Conservation (phyloP, 2,329 filamentous ascomycete species). For the Alternaria tenuissima region DNA sequence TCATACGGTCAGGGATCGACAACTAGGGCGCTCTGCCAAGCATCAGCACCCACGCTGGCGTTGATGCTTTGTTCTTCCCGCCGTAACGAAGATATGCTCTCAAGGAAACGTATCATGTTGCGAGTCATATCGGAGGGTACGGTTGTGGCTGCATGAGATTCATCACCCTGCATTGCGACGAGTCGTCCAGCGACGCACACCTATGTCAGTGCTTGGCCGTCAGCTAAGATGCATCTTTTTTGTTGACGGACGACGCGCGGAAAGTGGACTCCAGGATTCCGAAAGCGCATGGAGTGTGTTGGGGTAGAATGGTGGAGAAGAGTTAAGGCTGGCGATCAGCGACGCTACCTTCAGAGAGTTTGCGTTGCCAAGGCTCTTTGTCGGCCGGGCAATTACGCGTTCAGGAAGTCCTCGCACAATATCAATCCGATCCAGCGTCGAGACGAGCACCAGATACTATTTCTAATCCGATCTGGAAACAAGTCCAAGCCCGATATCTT, state of each 20-base stretch:
- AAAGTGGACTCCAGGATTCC: slow-evolving; percentile 3
- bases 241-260: slow-evolving; percentile 9
- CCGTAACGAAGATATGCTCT: not conserved
- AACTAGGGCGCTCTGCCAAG: slow-evolving; percentile 21
- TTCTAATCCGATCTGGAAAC: slow-evolving; percentile 13
- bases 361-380: slow-evolving; percentile 16
- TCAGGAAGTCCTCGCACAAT: slow-evolving; percentile 6
- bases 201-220: not conserved
- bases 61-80: slow-evolving; percentile 16
- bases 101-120: slow-evolving; percentile 3
- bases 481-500: slow-evolving; percentile 15
- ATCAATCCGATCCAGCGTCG: slow-evolving; percentile 10
- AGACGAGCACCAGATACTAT: slow-evolving; percentile 16
- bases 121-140: not conserved
- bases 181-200: not conserved
- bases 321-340: slow-evolving; percentile 17
- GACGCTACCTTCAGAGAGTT: slow-evolving; percentile 13
- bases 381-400: slow-evolving; percentile 12
- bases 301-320: slow-evolving; percentile 4
- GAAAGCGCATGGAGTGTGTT: slow-evolving; percentile 11
- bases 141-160: slow-evolving; percentile 6
- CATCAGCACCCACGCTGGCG: slow-evolving; percentile 12
- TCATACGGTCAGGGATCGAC: slow-evolving; percentile 18
- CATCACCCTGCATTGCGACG: slow-evolving; percentile 10
- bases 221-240: not conserved